phyloP scores from a whole-genome alignment of 768 basidiomycete species.

The Pholiota conissans region DNA sequence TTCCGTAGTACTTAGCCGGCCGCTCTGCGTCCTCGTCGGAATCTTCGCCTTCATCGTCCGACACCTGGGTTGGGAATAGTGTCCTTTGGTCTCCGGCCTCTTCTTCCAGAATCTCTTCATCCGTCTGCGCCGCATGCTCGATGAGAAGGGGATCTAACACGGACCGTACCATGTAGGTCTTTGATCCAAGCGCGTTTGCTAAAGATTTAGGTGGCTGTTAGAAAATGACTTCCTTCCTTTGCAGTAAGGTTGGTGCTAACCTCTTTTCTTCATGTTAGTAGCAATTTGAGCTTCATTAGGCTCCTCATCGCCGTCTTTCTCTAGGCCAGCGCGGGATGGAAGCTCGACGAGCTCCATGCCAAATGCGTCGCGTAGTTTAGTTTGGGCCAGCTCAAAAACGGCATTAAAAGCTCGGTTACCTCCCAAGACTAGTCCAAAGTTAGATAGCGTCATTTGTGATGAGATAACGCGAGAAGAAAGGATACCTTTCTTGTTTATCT shows the following conservation, averaged over 20 bases:
- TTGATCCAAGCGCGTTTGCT: conserved; percentile 63
- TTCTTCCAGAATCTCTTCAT: conserved; percentile 52
- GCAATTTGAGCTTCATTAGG: conserved; percentile 45
- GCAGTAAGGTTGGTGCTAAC: conserved; percentile 36
- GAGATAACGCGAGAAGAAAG: not conserved
- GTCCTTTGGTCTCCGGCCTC: conserved; percentile 37
- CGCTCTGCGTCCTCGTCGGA: conserved; percentile 41
- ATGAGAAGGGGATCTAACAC: conserved; percentile 62
- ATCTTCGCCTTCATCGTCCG: conserved; percentile 29
- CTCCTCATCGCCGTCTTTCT: conserved; percentile 48
- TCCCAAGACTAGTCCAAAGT: conserved; percentile 40
- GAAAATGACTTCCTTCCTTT: not conserved
- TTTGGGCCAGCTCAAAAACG: conserved; percentile 66
- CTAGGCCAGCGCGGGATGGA: conserved; percentile 56
- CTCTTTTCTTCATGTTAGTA: conserved; percentile 67
- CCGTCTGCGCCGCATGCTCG: conserved; percentile 54
- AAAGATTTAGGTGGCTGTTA: conserved; percentile 3
- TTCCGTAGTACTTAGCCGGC: conserved; percentile 54
- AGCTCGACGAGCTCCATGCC: conserved; percentile 88
- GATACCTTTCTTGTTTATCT: conserved; percentile 82
- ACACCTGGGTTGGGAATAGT: conserved; percentile 35
- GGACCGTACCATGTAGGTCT: conserved; percentile 85
- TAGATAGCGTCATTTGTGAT: conserved; percentile 8
- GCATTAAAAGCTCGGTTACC: conserved; percentile 57
- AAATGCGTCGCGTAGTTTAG: conserved; percentile 60